Conservation (phyloP, 2,329 filamentous ascomycete species). For the Xylaria sp. region DNA sequence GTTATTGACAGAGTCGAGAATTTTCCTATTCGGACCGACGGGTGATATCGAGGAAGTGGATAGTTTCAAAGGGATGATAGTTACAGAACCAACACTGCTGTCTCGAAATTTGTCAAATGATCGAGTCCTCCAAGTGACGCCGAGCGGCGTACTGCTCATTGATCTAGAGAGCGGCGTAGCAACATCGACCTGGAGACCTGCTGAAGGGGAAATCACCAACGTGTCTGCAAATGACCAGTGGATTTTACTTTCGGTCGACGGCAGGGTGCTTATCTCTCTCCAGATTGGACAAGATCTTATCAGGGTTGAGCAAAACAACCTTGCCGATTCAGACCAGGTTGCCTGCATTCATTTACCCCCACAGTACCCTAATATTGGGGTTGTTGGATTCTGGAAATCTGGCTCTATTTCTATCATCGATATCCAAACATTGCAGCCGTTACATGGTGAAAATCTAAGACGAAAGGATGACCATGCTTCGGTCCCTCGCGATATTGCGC, state of each 20-base stretch:
- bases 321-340: slow-evolving; percentile 78
- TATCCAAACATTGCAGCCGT: slow-evolving; percentile 71
- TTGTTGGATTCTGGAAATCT: slow-evolving; percentile 90
- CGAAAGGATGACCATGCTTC: slow-evolving; percentile 74
- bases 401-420: slow-evolving; percentile 81
- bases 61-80: slow-evolving; percentile 74
- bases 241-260: slow-evolving; percentile 80
- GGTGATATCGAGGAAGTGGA: slow-evolving; percentile 89
- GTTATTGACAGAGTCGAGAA: slow-evolving; percentile 83
- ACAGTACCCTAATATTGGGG: slow-evolving; percentile 72
- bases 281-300: slow-evolving; percentile 69
- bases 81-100: slow-evolving; percentile 79
- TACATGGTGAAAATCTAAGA: slow-evolving; percentile 72
- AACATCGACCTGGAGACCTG: slow-evolving; percentile 68
- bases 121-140: slow-evolving; percentile 80
- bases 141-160: slow-evolving; percentile 69
- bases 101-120: slow-evolving; percentile 72
- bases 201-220: slow-evolving; percentile 73
- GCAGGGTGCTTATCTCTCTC: slow-evolving; percentile 77
- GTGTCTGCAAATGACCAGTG: slow-evolving; percentile 78
- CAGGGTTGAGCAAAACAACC: slow-evolving; percentile 68
- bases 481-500: slow-evolving; percentile 82
- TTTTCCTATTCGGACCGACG: slow-evolving; percentile 78
- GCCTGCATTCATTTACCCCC: slow-evolving; percentile 84
- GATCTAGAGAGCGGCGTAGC: slow-evolving; percentile 68